Evolutionary conservation across 148 eudicot species (phyloP), one percentile per base, ranked within the genome.

Genomic region (Cornus kousa): DNA sequence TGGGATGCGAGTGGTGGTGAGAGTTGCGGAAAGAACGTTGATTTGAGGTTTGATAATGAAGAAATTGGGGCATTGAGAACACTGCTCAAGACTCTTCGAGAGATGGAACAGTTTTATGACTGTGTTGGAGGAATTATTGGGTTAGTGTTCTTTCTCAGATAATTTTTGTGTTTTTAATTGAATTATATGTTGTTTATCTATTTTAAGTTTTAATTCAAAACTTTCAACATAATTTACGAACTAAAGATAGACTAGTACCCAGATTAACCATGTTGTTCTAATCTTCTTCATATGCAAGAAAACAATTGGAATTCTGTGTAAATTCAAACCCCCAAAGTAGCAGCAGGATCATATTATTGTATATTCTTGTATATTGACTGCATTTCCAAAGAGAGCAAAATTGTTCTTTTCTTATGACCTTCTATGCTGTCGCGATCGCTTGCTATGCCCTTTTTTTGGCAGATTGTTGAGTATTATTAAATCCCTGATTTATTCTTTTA

Each of bases 81-180:
- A 48, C 75, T 95, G 85, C 62, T 90, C 79, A 89, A 83, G 86
- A 83, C 80, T 79, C 85, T 95, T 74, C 76, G 85, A 67, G 94
- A 91, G 37, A 82, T 95, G 80, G 98, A 95, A 43, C 68, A 74
- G 46, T 95, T 95, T 73, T 95, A 95, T 85, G 89, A 93, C 78
- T 95, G 98, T 87, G 88, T 93, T 92, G 98, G 98, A 67, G 99
- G 99, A 40, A 91, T 95, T 76, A 87, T 95, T 74, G 97, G 97
- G 98, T 95, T 80, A 74, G 85, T 77, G 55, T 20, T 70, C n/a
- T 46, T 2, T 78, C 67, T 73, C 1, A 20, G 16, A 14, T 40
- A 22, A 5, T 53, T 37, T 72, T 77, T 20, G 3, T 32, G 20
- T 37, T 9, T 71, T 74, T 77, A 5, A 40, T 68, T 71, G 7